Base-by-base conservation (phyloP, 2,329 filamentous ascomycete genomes). In the Exophiala spinifera region DNA sequence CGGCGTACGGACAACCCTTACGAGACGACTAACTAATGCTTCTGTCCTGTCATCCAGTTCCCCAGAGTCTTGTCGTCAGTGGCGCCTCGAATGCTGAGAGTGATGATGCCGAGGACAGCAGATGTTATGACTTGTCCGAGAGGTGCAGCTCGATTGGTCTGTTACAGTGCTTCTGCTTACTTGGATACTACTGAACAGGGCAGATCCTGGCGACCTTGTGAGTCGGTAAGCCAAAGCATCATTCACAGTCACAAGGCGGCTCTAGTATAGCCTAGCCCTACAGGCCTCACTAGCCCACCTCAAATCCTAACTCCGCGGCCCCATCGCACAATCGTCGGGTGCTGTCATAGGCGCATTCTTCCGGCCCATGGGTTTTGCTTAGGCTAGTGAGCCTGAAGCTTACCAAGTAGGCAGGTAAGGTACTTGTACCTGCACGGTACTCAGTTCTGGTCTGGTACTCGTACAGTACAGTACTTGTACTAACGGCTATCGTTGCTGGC, bases 251-350 rank as follows among this genome's bases (percentile, higher is more conserved):
- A 37, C 11, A 43, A 48, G 33, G 36, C 46, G 28, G 23, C 46
- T 34, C 23, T 3, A 25, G 7, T 4, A 7, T 25, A 7, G 23
- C 7, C n/a, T n/a, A n/a, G n/a, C n/a, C n/a, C n/a, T n/a, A n/a
- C n/a, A n/a, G n/a, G n/a, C n/a, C n/a, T n/a, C n/a, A n/a, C n/a
- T 3, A 25, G 23, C 4, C 23, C 23, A 15, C 19, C 36, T 25
- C n/a, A 42, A 53, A 49, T 53, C 45, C 20, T 34, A 59, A 46
- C 49, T 59, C 56, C 56, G 56, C 56, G 56, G 56, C 49, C 49
- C 52, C 52, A 45, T 37, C 20, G 33, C 49, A 42, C 36, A 8
- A 20, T 19, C 20, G 31, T 28, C 15, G 23, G 21, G 33, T 15
- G 20, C 15, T 28, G 14, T 15, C 25, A 25, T 44, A 44, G 19